phyloP scores from a whole-genome alignment of 129 eudicot species.

The Calendula officinalis region DNA sequence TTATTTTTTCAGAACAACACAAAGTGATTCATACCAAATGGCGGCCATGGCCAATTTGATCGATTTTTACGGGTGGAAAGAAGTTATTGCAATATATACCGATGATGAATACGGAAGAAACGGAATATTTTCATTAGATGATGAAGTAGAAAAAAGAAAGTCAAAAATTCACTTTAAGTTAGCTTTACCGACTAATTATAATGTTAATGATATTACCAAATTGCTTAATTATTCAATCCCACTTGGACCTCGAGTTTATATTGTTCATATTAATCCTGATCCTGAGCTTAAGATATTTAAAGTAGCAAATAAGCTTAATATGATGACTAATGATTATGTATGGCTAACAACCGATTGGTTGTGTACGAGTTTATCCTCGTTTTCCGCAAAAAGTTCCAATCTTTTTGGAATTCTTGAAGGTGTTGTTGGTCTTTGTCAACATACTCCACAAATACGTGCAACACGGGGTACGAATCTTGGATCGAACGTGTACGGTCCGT shows the following conservation, averaged over 20 bases:
- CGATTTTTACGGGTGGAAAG: constrained; percentile 57
- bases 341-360: constrained; percentile 66
- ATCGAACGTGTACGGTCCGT: constrained; percentile 37
- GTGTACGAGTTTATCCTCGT: constrained; percentile 46
- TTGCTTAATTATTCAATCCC: constrained; percentile 47
- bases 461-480: constrained; percentile 19
- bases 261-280: constrained; percentile 54
- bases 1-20: constrained; percentile 52
- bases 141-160: constrained; percentile 44
- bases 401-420: constrained; percentile 41
- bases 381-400: constrained; percentile 24
- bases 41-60: constrained; percentile 66
- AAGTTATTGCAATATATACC: constrained; percentile 50
- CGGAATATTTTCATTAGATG: constrained; percentile 46
- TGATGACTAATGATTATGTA: constrained; percentile 51
- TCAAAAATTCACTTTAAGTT: constrained; percentile 49
- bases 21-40: constrained; percentile 57
- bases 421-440: constrained; percentile 48
- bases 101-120: constrained; percentile 69
- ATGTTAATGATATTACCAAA: constrained; percentile 33
- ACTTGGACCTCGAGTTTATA: constrained; percentile 62
- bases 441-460: constrained; percentile 19
- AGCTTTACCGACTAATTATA: constrained; percentile 38
- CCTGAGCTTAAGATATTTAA: constrained; percentile 40
- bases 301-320: constrained; percentile 43